Base-by-base conservation (phyloP, 805 yeast species). In the Wickerhamomyces pijperi region DNA sequence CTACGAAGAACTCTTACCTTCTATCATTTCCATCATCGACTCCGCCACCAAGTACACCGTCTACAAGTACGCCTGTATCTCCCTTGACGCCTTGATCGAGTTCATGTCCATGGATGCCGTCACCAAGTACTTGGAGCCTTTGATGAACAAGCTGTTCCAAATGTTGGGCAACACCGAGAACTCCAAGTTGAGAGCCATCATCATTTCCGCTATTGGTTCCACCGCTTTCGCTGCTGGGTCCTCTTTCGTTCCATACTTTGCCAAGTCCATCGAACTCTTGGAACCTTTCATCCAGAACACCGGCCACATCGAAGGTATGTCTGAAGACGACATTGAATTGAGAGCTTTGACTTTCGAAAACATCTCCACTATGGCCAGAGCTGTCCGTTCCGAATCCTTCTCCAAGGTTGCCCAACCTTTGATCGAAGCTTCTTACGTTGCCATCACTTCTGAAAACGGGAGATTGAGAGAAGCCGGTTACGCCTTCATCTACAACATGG, bases 141-240 rank as follows among this genome's bases (percentile, higher is more conserved):
- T 92, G 59, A 87, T 88, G 83, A 82, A 83, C 63, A 83, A 88
- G 55, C 72, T 92, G 49, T 77, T 88, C 68, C 76, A 72, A 42
- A 82, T 92, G 83, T 73, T 90, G 52, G 80, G 76, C 51, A 68
- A 73, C 46, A 84, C 94, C 36, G 71, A 77, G 49, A 81, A 88
- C 18, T 74, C 94, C 14, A 63, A 63, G 43, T 68, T 83, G 55
- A 81, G 78, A 59, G 65, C 83, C 36, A 84, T 85, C 43, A 79
- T 83, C 55, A 96, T 92, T 43, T 83, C 95, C 39, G 96, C 97
- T 32, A 84, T 92, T 58, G 97, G 97, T 40, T 88, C 97, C 32
- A 85, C 95, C 43, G 97, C 98, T 21, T 87, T 81, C 56, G 95
- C 97, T 41, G 77, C 95, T 34, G 96, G 97, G 62, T 78, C 79